Conservation (phyloP, 768 basidiomycete species). For the Kwoniella sp. region DNA sequence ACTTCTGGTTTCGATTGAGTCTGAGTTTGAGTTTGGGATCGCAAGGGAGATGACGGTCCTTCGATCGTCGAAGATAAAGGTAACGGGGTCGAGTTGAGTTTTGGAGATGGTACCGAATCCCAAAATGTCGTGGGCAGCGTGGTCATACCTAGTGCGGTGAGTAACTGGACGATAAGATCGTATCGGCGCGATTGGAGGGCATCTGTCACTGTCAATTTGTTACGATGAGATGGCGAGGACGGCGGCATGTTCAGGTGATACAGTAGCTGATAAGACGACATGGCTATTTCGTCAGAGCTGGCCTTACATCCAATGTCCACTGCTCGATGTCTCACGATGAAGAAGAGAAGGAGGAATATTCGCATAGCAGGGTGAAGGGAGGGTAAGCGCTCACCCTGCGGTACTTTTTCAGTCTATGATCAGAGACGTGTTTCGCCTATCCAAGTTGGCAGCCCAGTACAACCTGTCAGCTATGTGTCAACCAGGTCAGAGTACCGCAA, state of each 20-base stretch:
- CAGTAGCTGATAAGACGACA: background rate
- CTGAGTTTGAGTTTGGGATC: background rate
- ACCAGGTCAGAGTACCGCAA: background rate
- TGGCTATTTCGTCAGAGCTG: no score
- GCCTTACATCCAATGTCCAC: no score
- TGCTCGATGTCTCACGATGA: no score
- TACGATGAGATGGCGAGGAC: background rate
- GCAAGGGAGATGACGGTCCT: background rate
- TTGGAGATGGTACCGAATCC: no score
- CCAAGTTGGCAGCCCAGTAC: background rate
- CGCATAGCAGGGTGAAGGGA: background rate
- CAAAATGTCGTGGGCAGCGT: background rate
- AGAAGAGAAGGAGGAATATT: no score
- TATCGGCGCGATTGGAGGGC: background rate
- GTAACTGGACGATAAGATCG: background rate
- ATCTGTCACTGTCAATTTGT: background rate
- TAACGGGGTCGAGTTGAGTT: background rate
- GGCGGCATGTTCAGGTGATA: background rate
- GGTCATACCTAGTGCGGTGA: background rate
- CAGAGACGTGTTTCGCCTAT: background rate
- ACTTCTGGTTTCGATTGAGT: no score
- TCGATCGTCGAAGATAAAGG: background rate
- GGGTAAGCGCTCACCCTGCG: background rate
- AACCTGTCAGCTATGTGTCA: background rate
- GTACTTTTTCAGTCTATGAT: background rate